Evolutionary conservation across 208 protist species (phyloP).

Genomic region (Leishmania tarentolae): DNA sequence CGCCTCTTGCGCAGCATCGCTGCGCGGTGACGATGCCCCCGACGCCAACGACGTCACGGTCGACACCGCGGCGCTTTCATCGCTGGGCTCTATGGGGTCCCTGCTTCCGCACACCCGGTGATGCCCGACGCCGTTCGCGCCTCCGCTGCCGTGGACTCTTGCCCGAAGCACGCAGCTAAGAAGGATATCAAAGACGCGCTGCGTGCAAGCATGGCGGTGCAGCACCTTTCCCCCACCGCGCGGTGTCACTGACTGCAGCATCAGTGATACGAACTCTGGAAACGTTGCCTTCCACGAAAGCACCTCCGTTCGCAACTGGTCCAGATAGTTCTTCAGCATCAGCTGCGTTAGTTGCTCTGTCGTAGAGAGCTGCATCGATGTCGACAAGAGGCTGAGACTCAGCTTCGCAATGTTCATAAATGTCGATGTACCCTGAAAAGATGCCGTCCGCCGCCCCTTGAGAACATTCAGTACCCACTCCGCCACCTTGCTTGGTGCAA

Average conservation of each 20-base stretch:
- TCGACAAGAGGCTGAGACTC: slow-evolving; percentile 65
- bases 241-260: slow-evolving; percentile 68
- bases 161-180: slow-evolving; percentile 54
- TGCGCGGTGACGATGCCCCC: neutral
- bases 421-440: slow-evolving; percentile 15
- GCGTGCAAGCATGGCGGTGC: slow-evolving; percentile 63
- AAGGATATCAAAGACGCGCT: slow-evolving; percentile 67
- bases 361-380: slow-evolving; percentile 62
- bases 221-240: slow-evolving; percentile 55
- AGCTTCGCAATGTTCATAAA: slow-evolving; percentile 61
- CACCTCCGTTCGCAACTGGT: slow-evolving; percentile 49
- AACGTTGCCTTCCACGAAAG: slow-evolving; percentile 59
- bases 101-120: neutral
- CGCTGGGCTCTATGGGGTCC: neutral
- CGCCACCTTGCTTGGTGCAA: slow-evolving; percentile 21
- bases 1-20: slow-evolving; percentile 14
- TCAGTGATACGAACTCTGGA: slow-evolving; percentile 52
- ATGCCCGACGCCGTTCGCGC: slow-evolving; percentile 2
- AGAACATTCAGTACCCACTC: slow-evolving; percentile 38
- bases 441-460: slow-evolving; percentile 21
- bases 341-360: slow-evolving; percentile 55
- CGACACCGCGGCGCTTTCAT: slow-evolving; percentile 10
- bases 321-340: slow-evolving; percentile 42
- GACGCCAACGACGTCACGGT: slow-evolving; percentile 1
- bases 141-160: slow-evolving; percentile 11